Conservation (phyloP, 2,329 filamentous ascomycete species). For the Epichloe sp. region DNA sequence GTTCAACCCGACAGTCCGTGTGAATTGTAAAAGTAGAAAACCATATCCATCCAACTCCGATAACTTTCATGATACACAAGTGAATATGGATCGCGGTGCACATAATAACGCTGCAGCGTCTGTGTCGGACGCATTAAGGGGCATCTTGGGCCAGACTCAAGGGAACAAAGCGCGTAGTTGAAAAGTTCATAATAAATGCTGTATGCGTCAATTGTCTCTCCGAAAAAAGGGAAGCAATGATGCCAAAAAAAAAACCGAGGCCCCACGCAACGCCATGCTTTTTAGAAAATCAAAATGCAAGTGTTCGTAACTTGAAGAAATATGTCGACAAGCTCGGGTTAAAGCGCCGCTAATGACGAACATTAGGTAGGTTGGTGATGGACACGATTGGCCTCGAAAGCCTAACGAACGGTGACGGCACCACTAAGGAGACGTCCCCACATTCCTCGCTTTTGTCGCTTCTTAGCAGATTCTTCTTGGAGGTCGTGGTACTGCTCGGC, state of each 20-base stretch:
- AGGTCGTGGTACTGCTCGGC: conserved; percentile 37
- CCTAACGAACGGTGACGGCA: conserved; percentile 25
- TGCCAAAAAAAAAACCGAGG: not conserved
- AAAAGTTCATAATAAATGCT: not conserved
- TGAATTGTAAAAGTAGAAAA: not conserved
- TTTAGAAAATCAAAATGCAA: conserved; percentile 2
- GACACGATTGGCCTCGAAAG: no score
- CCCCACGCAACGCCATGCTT: conserved; percentile 8
- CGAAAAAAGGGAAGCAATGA: not conserved
- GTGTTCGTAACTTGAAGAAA: not conserved
- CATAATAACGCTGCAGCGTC: conserved; percentile 4
- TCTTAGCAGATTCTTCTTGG: conserved; percentile 33
- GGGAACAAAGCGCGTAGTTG: not conserved
- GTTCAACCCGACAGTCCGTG: not conserved
- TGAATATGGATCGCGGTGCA: not conserved
- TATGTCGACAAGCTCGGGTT: not conserved
- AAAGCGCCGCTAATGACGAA: not conserved
- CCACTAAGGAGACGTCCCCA: conserved; percentile 40
- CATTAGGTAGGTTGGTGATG: no score
- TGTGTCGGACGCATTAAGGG: conserved; percentile 4
- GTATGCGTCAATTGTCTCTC: not conserved
- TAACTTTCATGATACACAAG: not conserved
- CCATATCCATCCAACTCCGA: not conserved
- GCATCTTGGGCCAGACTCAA: not conserved
- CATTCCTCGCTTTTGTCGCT: conserved; percentile 38